A percentile compares a stretch with the other conserved stretches of the same genome.
Conservation (phyloP, 2,329 filamentous ascomycete species). For the Ophiognomonia clavigignenti-juglandacearum region DNA sequence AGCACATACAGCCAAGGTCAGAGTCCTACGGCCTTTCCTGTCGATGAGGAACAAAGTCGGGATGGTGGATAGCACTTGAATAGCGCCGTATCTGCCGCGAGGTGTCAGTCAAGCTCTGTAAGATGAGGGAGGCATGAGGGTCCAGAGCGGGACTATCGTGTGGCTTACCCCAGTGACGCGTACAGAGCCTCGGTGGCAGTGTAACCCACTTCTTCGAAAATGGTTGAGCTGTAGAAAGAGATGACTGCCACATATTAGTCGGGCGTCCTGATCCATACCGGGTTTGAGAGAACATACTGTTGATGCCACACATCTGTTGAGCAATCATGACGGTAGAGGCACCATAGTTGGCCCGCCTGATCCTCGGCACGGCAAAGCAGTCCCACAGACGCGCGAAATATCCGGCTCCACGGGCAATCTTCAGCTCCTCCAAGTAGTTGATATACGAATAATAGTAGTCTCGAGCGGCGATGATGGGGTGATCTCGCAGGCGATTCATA, state of each 20-base stretch:
- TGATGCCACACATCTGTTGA: constrained; percentile 55
- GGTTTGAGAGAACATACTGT: constrained; percentile 32
- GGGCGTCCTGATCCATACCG: not conserved
- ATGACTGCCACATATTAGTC: constrained; percentile 39
- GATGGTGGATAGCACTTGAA: constrained; percentile 20
- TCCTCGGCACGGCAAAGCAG: constrained; percentile 63
- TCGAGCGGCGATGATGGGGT: constrained; percentile 52
- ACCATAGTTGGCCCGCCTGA: constrained; percentile 68
- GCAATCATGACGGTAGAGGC: constrained; percentile 77
- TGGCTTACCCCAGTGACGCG: constrained; percentile 59
- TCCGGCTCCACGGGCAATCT: constrained; percentile 38
- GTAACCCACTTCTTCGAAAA: constrained; percentile 55
- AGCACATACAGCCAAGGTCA: constrained; percentile 22
- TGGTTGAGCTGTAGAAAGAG: constrained; percentile 67
- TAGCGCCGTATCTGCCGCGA: constrained; percentile 53
- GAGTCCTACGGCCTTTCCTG: constrained; percentile 22
- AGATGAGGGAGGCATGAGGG: no score
- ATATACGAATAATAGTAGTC: constrained; percentile 63
- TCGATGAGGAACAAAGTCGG: constrained; percentile 27
- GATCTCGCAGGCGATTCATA: constrained; percentile 46
- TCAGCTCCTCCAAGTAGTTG: constrained; percentile 47
- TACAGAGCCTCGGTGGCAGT: constrained; percentile 50
- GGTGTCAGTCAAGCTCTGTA: no score
- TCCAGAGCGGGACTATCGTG: no score
- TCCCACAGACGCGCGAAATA: constrained; percentile 60